A percentile compares a stretch with the other conserved stretches of the same genome.
phyloP scores from a whole-genome alignment of 371 early-diverging fungal species.

The Mortierella sp. region DNA sequence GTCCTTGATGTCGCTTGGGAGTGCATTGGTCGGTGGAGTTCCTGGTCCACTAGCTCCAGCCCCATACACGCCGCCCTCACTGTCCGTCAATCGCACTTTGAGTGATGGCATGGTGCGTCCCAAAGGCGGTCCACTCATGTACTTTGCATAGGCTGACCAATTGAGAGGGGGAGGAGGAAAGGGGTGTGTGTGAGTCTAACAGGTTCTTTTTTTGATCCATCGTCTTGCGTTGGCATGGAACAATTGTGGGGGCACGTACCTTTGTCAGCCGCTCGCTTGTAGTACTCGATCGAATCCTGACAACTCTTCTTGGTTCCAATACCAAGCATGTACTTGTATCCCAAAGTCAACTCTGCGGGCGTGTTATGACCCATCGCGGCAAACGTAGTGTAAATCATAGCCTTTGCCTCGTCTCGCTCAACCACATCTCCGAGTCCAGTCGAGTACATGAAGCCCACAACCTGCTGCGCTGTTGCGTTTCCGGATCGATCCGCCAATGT shows the following conservation, averaged over 20 bases:
- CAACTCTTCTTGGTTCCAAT: constrained; percentile 86
- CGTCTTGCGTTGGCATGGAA: too few species aligned
- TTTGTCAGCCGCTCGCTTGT: constrained; percentile 83
- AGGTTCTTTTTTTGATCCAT: too few species aligned
- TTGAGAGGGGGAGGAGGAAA: background rate
- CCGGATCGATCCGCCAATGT: constrained; percentile 72
- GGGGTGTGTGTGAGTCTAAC: too few species aligned
- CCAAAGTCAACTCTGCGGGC: constrained; percentile 86
- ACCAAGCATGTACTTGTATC: constrained; percentile 84
- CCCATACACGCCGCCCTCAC: constrained; percentile 86
- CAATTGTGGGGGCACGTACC: constrained; percentile 57
- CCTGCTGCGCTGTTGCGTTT: constrained; percentile 88
- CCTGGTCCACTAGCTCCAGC: constrained; percentile 72
- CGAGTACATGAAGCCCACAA: constrained; percentile 89
- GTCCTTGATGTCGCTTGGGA: constrained; percentile 71
- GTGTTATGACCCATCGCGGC: constrained; percentile 82
- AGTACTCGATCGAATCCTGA: constrained; percentile 79
- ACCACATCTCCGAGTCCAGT: constrained; percentile 86
- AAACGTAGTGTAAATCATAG: constrained; percentile 85
- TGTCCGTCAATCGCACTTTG: constrained; percentile 80
- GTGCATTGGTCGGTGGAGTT: constrained; percentile 22
- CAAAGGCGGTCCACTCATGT: constrained; percentile 82
- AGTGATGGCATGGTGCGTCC: constrained; percentile 78
- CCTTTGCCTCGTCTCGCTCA: constrained; percentile 70
- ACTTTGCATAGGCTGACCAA: constrained; percentile 71